Conservation (phyloP, 192 early-diverging fungal genomes). For the Coemansia sp. region DNA sequence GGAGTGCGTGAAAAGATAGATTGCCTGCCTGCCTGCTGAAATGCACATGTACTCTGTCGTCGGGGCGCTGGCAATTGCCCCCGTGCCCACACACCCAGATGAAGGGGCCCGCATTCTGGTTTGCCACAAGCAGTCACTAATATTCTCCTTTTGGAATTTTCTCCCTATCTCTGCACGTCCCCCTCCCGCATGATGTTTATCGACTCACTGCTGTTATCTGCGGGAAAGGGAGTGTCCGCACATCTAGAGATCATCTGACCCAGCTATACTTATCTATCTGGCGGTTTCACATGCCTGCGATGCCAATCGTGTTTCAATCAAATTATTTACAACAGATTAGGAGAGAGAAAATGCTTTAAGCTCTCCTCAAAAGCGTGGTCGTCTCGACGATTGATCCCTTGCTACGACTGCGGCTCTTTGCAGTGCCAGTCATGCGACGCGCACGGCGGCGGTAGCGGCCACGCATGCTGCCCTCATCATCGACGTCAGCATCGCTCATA, state of each 20-base stretch:
- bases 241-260: not conserved
- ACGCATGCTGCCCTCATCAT: conserved; percentile 16
- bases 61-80: not conserved
- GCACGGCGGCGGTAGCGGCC: conserved; percentile 15
- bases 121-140: not conserved
- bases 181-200: too few species aligned
- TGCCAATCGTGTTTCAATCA: not conserved
- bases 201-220: too few species aligned
- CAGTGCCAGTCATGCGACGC: conserved; percentile 12
- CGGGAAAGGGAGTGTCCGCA: not conserved
- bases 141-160: not conserved
- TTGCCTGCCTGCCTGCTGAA: conserved; percentile 2
- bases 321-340: not conserved
- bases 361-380: not conserved
- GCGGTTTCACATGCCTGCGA: not conserved
- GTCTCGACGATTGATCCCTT: not conserved
- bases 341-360: not conserved
- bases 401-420: conserved; percentile 5
- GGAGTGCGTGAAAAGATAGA: not conserved
- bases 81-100: not conserved
- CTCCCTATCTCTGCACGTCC: too few species aligned
- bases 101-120: not conserved
- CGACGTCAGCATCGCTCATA: conserved; percentile 8
- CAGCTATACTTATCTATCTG: not conserved
- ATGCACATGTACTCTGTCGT: conserved; percentile 2